phyloP scores from a whole-genome alignment of 2,329 filamentous ascomycete species.

The Xylaria sp. region DNA sequence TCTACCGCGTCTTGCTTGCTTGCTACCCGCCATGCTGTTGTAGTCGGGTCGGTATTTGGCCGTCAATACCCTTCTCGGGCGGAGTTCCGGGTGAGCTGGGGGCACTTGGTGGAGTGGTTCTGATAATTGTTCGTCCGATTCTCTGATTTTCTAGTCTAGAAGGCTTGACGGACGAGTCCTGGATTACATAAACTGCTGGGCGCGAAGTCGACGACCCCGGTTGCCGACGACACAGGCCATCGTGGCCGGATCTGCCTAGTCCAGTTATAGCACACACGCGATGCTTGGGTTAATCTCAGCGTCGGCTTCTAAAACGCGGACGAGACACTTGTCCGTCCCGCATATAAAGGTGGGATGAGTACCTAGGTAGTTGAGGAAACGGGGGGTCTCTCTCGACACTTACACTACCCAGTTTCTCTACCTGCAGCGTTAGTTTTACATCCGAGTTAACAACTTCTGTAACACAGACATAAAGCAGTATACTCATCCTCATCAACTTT shows the following conservation, averaged over 20 bases:
- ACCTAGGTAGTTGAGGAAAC: background rate
- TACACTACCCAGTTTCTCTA: background rate
- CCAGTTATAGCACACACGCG: background rate
- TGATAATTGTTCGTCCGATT: constrained; percentile 12
- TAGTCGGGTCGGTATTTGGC: constrained; percentile 29
- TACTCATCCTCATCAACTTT: background rate
- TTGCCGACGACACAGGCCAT: constrained; percentile 1
- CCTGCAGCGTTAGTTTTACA: background rate
- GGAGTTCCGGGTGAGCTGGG: constrained; percentile 17
- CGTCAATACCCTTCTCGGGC: constrained; percentile 8
- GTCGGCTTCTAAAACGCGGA: constrained; percentile 16
- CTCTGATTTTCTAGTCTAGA: background rate
- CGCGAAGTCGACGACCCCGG: constrained; percentile 16
- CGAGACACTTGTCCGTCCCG: constrained; percentile 14
- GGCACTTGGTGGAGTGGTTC: constrained; percentile 6
- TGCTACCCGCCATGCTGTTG: background rate
- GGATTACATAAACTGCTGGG: constrained; percentile 24
- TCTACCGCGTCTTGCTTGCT: background rate
- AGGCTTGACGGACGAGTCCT: background rate
- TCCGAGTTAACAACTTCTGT: background rate
- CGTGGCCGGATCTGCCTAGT: constrained; percentile 2
- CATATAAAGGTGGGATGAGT: constrained; percentile 21
- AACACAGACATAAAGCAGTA: background rate
- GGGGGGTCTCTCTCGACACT: background rate
- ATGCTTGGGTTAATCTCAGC: constrained; percentile 4